Conservation (phyloP, 768 basidiomycete species). For the Lactifluus pinguis region DNA sequence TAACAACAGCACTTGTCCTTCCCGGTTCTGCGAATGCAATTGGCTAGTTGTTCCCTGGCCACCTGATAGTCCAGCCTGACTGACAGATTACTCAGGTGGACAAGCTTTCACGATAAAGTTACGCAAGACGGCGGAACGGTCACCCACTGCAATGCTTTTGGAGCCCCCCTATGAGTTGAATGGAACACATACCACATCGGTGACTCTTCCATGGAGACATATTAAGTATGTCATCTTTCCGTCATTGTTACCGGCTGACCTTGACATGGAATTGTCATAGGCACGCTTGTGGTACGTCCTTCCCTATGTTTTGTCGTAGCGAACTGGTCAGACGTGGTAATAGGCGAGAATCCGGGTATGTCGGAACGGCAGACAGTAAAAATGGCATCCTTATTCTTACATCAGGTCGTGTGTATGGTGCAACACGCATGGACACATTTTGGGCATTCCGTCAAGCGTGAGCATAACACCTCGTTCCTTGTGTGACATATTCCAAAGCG, state of each 20-base stretch:
- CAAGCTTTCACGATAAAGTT: conserved; percentile 76
- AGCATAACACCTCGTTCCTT: conserved; percentile 31
- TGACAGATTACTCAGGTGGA: conserved; percentile 40
- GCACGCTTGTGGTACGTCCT: conserved; percentile 46
- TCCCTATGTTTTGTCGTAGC: background rate
- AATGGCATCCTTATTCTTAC: background rate
- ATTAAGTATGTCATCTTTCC: conserved; percentile 48
- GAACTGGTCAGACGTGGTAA: conserved; percentile 2
- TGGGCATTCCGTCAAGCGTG: conserved; percentile 62
- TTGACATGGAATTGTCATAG: conserved; percentile 23
- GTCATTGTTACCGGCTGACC: background rate
- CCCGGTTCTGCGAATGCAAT: conserved; percentile 51
- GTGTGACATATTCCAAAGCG: conserved; percentile 36
- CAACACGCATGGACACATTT: conserved; percentile 59
- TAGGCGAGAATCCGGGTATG: conserved; percentile 51
- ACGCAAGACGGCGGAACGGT: conserved; percentile 61
- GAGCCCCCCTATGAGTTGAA: conserved; percentile 65
- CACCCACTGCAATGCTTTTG: conserved; percentile 63
- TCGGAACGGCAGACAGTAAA: background rate
- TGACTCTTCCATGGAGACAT: conserved; percentile 55
- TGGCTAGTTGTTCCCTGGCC: background rate
- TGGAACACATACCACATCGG: conserved; percentile 34
- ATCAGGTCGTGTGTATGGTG: conserved; percentile 22
- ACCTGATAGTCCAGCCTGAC: background rate
- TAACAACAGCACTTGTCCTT: conserved; percentile 68